Conservation (phyloP, 208 protist genomes). For the Blechomonas ayalai region DNA sequence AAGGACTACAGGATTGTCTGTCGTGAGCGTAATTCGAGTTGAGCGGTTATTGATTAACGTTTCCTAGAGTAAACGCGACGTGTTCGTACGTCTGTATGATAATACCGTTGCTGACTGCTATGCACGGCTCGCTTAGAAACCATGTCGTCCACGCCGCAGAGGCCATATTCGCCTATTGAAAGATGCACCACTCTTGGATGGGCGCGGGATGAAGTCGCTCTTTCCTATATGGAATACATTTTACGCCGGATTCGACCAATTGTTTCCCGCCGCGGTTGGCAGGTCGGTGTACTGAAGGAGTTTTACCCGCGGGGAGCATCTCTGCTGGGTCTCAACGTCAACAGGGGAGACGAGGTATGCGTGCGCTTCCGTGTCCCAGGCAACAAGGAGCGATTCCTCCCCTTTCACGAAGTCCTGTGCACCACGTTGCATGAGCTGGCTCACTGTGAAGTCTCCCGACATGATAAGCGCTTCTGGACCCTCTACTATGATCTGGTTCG, state of each 20-base stretch:
- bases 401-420: slow-evolving; percentile 79
- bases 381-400: slow-evolving; percentile 60
- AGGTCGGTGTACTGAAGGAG: slow-evolving; percentile 58
- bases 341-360: slow-evolving; percentile 66
- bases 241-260: slow-evolving; percentile 36
- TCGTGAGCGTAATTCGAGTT: too few relatives aligned
- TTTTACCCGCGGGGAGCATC: slow-evolving; percentile 74
- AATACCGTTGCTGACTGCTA: too few relatives aligned
- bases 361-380: slow-evolving; percentile 70
- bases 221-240: slow-evolving; percentile 60
- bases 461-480: slow-evolving; percentile 68
- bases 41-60: too few relatives aligned
- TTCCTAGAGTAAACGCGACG: too few relatives aligned
- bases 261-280: slow-evolving; percentile 43
- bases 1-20: too few relatives aligned
- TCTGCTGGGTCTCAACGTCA: slow-evolving; percentile 81
- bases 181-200: slow-evolving; percentile 50
- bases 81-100: too few relatives aligned
- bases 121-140: too few relatives aligned
- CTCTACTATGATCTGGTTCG: slow-evolving; percentile 67
- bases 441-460: slow-evolving; percentile 55
- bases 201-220: slow-evolving; percentile 43
- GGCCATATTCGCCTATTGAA: slow-evolving; percentile 14
- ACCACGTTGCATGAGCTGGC: slow-evolving; percentile 87
- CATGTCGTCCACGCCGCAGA: too few relatives aligned